Base-by-base conservation (phyloP, 225 moss, liverwort and hornwort species). In the Physcomitrium patens region DNA sequence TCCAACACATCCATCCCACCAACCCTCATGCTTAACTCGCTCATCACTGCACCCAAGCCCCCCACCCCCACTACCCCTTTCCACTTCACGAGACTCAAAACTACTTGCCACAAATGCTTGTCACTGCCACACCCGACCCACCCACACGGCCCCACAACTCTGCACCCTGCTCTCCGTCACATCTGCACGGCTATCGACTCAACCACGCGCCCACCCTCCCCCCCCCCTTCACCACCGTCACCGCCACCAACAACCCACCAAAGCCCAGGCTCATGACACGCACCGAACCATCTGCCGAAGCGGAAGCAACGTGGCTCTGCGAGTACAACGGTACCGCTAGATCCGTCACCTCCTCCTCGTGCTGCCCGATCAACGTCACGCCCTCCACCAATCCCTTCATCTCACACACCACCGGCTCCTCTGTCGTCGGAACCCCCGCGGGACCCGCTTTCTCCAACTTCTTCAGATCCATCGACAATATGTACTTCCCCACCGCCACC, bases 401-500 rank as follows among this genome's bases (percentile, higher is more conserved):
- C 56, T 81, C 70, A 52, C 91, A 99, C 7, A 75, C 71, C 65
- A 86, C 69, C 23, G 87, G 69, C 64, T 99, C 89, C 14, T 95
- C 95, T 17, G 80, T 77, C 58, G 80, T 86, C 65, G 93, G 93
- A 20, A 90, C 94, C 69, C 90, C 93, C 26, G 71, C 19, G 76
- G 99, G 90, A 41, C 86, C 90, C 15, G 83, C 84, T 46, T 75
- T 79, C 69, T 83, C 86, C 64, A 92, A 79, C 89, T 92, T 93
- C 77, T 45, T 86, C 51, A 91, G 63, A 80, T 99, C 93, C 63
- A 99, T 82, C 50, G 88, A 84, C 66, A 99, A 56, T n/a, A 95
- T 87, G 57, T 91, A 91, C 81, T 91, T 99, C 53, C 93, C 99
- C 20, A 99, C 84, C n/a, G 91, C 95, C 22, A 99, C 91, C 60